Percentiles rank a stretch among this genome's conserved stretches.
These are phyloP conservation scores for Hydrangea macrophylla DNA, from an alignment of 148 eudicot species.

Conservation along the genomic window DNA sequence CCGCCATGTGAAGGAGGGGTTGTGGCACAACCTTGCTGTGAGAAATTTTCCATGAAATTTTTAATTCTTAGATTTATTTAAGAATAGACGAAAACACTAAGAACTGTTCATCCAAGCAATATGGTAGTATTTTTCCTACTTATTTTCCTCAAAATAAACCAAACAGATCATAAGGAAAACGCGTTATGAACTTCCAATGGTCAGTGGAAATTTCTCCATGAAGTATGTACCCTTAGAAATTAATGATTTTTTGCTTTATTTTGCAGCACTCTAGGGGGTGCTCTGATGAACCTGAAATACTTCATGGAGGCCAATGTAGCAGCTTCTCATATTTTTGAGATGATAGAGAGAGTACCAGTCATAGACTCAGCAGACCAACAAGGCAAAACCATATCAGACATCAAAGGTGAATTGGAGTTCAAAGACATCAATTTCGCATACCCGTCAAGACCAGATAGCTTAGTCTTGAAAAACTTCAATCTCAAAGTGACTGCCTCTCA, in stretches of 20 bases:
- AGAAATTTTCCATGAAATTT: too few relatives aligned
- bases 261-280: slow-evolving; percentile 14
- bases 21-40: too few relatives aligned
- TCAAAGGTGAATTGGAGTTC: slow-evolving; percentile 16
- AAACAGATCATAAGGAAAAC: too few relatives aligned
- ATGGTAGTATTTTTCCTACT: too few relatives aligned
- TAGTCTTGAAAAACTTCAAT: slow-evolving; percentile 13
- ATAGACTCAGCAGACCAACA: slow-evolving; percentile 10
- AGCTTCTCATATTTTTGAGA: slow-evolving; percentile 13
- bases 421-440: slow-evolving; percentile 16
- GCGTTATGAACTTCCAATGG: too few relatives aligned
- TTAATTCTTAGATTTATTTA: too few relatives aligned
- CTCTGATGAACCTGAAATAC: slow-evolving; percentile 7
- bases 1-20: too few relatives aligned
- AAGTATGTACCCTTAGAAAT: too few relatives aligned
- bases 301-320: slow-evolving; percentile 14
- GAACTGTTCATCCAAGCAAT: too few relatives aligned
- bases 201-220: too few relatives aligned
- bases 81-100: too few relatives aligned
- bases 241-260: background rate
- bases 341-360: slow-evolving; percentile 7
- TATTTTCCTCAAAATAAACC: too few relatives aligned
- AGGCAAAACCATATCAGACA: background rate
- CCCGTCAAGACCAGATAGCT: slow-evolving; percentile 17
- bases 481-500: slow-evolving; percentile 8